These are phyloP conservation scores for Colletotrichum navitas DNA, from an alignment of 2,329 filamentous ascomycete species.

Conservation along the genomic window DNA sequence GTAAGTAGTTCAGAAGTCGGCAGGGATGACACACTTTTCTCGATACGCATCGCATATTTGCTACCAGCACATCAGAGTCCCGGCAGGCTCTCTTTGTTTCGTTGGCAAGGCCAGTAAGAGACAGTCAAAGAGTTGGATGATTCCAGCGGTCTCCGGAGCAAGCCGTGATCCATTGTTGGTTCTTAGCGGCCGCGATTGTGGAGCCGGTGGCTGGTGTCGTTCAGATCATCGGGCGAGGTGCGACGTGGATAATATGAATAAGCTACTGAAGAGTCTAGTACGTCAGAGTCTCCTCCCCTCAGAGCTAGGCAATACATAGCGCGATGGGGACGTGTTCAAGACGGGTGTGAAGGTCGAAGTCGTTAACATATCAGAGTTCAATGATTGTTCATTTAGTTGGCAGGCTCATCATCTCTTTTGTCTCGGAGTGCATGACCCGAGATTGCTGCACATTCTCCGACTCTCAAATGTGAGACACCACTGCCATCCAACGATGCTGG, in stretches of 20 bases:
- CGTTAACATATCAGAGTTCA: background rate
- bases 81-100: background rate
- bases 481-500: background rate
- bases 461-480: background rate
- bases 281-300: slow-evolving; percentile 4
- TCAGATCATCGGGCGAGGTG: slow-evolving; percentile 9
- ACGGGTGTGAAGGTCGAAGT: background rate
- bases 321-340: slow-evolving; percentile 19
- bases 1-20: slow-evolving; percentile 9
- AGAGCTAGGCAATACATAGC: slow-evolving; percentile 11
- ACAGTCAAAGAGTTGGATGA: background rate
- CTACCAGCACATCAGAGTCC: background rate
- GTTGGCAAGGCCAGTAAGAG: background rate
- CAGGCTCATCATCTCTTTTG: slow-evolving; percentile 13
- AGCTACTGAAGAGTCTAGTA: background rate
- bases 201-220: slow-evolving; percentile 38
- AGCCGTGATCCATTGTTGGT: slow-evolving; percentile 6
- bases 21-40: slow-evolving; percentile 24
- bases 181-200: background rate
- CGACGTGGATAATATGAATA: background rate
- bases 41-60: slow-evolving; percentile 3
- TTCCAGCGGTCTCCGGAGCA: background rate
- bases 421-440: background rate
- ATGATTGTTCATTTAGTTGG: background rate
- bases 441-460: slow-evolving; percentile 4